These are phyloP conservation scores for Termitomyces heimii DNA, from an alignment of 768 basidiomycete genomes.

Conservation along the genomic window DNA sequence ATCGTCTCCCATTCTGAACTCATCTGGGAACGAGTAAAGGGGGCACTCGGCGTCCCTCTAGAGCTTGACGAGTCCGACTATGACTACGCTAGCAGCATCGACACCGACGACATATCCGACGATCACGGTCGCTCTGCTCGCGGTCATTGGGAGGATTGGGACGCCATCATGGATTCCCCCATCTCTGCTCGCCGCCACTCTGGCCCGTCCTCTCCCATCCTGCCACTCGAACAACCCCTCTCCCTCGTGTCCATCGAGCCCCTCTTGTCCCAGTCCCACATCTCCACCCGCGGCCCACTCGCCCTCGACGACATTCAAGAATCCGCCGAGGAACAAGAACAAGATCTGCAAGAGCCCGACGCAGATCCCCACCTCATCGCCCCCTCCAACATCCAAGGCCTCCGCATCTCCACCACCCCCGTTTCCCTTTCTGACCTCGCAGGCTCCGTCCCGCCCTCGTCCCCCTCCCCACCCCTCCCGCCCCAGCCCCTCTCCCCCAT, in stretches of 20 bases:
- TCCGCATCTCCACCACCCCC: slow-evolving; percentile 47
- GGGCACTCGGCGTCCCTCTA: slow-evolving; percentile 80
- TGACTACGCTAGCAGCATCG: slow-evolving; percentile 18
- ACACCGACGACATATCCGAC: slow-evolving; percentile 36
- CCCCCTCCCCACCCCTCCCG: slow-evolving; percentile 8
- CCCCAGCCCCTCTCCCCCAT: slow-evolving; percentile 17
- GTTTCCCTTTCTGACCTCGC: slow-evolving; percentile 18
- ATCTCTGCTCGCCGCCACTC: slow-evolving; percentile 17
- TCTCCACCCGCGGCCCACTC: slow-evolving; percentile 16
- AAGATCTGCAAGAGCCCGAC: slow-evolving; percentile 13
- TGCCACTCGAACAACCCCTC: neutral
- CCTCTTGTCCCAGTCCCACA: no score
- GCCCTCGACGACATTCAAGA: slow-evolving; percentile 58
- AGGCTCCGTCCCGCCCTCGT: slow-evolving; percentile 16
- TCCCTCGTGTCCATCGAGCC: slow-evolving; percentile 41
- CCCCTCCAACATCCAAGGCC: slow-evolving; percentile 46
- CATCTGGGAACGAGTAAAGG: slow-evolving; percentile 89
- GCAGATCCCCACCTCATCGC: slow-evolving; percentile 18
- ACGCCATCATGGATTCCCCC: slow-evolving; percentile 39
- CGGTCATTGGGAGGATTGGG: slow-evolving; percentile 42
- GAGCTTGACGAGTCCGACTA: slow-evolving; percentile 63
- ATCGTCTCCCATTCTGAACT: slow-evolving; percentile 75
- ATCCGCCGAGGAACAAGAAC: slow-evolving; percentile 55
- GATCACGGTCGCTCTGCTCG: slow-evolving; percentile 31
- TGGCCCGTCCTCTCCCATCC: neutral